phyloP scores from a whole-genome alignment of 768 basidiomycete species.

The Exidia glandulosa region DNA sequence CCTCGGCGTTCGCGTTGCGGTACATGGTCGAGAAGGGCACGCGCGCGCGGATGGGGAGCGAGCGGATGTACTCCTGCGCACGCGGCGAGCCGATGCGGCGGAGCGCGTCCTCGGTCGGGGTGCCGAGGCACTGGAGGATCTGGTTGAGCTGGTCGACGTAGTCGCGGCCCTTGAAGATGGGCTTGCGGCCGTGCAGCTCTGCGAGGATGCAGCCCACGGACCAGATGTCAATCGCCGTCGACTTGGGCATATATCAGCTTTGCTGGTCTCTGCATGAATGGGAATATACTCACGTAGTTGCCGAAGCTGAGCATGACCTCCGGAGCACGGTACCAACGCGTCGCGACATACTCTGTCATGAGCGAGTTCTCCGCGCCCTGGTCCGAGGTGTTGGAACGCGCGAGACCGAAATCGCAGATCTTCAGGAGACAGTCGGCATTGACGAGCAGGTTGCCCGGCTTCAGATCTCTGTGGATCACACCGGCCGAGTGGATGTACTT shows the following conservation, averaged over 20 bases:
- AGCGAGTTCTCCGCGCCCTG: slow-evolving; percentile 57
- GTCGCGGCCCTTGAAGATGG: slow-evolving; percentile 94
- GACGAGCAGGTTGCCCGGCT: slow-evolving; percentile 36
- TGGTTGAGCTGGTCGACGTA: slow-evolving; percentile 99
- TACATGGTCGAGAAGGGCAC: slow-evolving; percentile 87
- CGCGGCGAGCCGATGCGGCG: slow-evolving; percentile 92
- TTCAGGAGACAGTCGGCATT: slow-evolving; percentile 36
- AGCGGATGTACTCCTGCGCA: slow-evolving; percentile 96
- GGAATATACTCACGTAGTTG: slow-evolving; percentile 21
- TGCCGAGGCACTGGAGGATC: slow-evolving; percentile 94
- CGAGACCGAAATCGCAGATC: slow-evolving; percentile 34
- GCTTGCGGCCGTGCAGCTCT: slow-evolving; percentile 88
- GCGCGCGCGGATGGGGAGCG: slow-evolving; percentile 91
- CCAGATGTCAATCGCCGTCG: slow-evolving; percentile 91
- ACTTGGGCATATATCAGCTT: slow-evolving; percentile 30
- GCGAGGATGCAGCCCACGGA: slow-evolving; percentile 92
- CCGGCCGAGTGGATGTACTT: slow-evolving; percentile 37
- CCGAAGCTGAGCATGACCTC: slow-evolving; percentile 37
- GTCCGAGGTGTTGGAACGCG: slow-evolving; percentile 46
- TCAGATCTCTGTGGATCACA: slow-evolving; percentile 35
- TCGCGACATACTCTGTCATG: slow-evolving; percentile 30
- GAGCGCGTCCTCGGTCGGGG: slow-evolving; percentile 92
- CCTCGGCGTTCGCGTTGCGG: slow-evolving; percentile 87
- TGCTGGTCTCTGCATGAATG: slow-evolving; percentile 12
- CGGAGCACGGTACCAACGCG: slow-evolving; percentile 35